Evolutionary conservation across 2,329 filamentous ascomycete species (phyloP).

Genomic region (Fusarium keratoplasticum): DNA sequence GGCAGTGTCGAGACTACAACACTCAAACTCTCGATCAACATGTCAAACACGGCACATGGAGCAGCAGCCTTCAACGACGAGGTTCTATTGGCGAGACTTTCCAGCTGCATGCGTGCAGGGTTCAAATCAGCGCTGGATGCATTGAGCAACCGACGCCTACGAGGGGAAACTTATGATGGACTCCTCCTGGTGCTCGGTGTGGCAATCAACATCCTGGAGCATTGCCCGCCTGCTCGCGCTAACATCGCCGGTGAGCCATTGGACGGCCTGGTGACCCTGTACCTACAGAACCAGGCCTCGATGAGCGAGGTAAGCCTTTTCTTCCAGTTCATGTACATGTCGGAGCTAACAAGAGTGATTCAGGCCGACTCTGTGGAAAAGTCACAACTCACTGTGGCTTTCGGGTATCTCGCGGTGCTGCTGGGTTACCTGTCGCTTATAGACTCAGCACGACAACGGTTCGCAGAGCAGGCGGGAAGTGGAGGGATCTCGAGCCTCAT

Average conservation of each 20-base stretch:
- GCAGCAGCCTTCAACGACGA: conserved; percentile 77
- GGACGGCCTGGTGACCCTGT: conserved; percentile 71
- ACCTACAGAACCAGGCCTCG: conserved; percentile 73
- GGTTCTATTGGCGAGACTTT: conserved; percentile 62
- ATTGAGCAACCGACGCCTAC: conserved; percentile 61
- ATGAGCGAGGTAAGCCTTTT: conserved; percentile 72
- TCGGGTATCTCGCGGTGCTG: conserved; percentile 87
- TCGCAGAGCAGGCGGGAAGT: conserved; percentile 56
- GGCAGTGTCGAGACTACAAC: conserved; percentile 44
- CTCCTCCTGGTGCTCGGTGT: conserved; percentile 83
- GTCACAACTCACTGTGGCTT: conserved; percentile 81
- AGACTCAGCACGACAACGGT: conserved; percentile 55
- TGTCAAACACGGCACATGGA: conserved; percentile 84
- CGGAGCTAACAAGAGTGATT: conserved; percentile 13
- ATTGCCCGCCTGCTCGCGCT: conserved; percentile 72
- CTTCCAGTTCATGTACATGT: neutral
- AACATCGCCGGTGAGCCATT: conserved; percentile 57
- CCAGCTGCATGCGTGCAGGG: conserved; percentile 62
- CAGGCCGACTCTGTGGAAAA: conserved; percentile 80
- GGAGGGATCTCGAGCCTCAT: conserved; percentile 60
- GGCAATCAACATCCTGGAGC: conserved; percentile 89
- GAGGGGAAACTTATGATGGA: conserved; percentile 69
- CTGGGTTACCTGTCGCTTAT: conserved; percentile 82
- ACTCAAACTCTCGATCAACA: conserved; percentile 78
- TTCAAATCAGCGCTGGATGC: conserved; percentile 62